These are phyloP conservation scores for Yarrowia sp. DNA, from an alignment of 805 yeast species.

Conservation along the genomic window DNA sequence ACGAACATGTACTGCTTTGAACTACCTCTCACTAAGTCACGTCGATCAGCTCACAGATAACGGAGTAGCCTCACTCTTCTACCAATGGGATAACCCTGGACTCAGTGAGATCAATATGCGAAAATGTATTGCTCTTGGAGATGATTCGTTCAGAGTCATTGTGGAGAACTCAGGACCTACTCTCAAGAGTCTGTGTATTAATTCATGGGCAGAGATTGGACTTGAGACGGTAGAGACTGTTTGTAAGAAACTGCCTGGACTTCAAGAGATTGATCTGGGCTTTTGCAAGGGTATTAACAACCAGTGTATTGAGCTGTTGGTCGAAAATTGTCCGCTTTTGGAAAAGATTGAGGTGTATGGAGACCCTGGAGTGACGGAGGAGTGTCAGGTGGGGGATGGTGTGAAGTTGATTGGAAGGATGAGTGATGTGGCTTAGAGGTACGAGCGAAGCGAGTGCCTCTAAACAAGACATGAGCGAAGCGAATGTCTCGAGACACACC, in stretches of 20 bases:
- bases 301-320: constrained; percentile 54
- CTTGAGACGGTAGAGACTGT: constrained; percentile 37
- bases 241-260: constrained; percentile 48
- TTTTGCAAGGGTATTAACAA: constrained; percentile 79
- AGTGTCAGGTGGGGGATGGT: constrained; percentile 46
- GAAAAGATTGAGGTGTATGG: constrained; percentile 78
- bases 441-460: not conserved
- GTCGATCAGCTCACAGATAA: constrained; percentile 68
- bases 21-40: constrained; percentile 58
- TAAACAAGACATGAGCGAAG: too few relatives aligned
- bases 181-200: constrained; percentile 66
- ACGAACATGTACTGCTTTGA: constrained; percentile 58
- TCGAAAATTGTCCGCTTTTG: constrained; percentile 60
- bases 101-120: constrained; percentile 58
- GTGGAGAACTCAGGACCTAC: constrained; percentile 63
- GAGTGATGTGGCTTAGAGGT: constrained; percentile 47
- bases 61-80: constrained; percentile 60
- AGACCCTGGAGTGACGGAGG: constrained; percentile 35
- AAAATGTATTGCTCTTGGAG: constrained; percentile 65
- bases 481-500: too few relatives aligned
- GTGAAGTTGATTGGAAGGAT: constrained; percentile 72
- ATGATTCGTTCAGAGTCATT: constrained; percentile 58
- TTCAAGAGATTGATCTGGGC: constrained; percentile 71
- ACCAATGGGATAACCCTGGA: constrained; percentile 54
- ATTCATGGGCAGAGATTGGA: constrained; percentile 64